These are phyloP conservation scores for Penicillium nordicum DNA, from an alignment of 2,329 filamentous ascomycete genomes.

Conservation along the genomic window DNA sequence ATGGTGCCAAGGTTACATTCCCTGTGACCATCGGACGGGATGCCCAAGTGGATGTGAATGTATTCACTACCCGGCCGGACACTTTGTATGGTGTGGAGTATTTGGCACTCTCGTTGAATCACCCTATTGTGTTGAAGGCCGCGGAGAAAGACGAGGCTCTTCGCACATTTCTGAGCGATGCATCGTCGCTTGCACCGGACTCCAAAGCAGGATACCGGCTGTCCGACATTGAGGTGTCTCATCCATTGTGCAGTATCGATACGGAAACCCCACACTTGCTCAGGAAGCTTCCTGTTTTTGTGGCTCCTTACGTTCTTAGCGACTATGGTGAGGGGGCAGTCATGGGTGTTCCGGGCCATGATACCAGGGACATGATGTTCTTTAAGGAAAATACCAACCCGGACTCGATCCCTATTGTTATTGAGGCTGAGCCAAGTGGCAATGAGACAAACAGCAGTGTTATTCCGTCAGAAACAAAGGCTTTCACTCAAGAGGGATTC, in stretches of 20 bases:
- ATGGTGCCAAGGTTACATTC: conserved; percentile 70
- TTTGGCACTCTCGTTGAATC: conserved; percentile 70
- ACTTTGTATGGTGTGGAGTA: conserved; percentile 87
- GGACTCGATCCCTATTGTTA: conserved; percentile 61
- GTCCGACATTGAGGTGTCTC: conserved; percentile 58
- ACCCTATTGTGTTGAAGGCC: conserved; percentile 63
- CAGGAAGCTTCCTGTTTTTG: conserved; percentile 67
- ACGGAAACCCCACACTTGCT: conserved; percentile 42
- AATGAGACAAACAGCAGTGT: conserved; percentile 13
- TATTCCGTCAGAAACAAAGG: conserved; percentile 45
- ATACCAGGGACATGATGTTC: conserved; percentile 72
- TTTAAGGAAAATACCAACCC: conserved; percentile 68
- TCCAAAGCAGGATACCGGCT: conserved; percentile 66
- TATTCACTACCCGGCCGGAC: conserved; percentile 82
- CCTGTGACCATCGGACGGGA: conserved; percentile 48
- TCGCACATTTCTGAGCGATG: conserved; percentile 62
- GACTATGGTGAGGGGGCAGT: conserved; percentile 85
- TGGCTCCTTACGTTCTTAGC: conserved; percentile 78
- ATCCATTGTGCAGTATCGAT: conserved; percentile 60
- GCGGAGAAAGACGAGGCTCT: conserved; percentile 61
- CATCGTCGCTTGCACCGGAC: conserved; percentile 53
- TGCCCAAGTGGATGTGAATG: conserved; percentile 53
- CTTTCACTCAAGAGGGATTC: conserved; percentile 63
- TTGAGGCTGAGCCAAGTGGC: conserved; percentile 45
- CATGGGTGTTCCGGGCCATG: conserved; percentile 89